A percentile compares a stretch with the other conserved stretches of the same genome.
These are phyloP conservation scores for Candolleomyces efflorescens DNA, from an alignment of 768 basidiomycete genomes.

Conservation along the genomic window DNA sequence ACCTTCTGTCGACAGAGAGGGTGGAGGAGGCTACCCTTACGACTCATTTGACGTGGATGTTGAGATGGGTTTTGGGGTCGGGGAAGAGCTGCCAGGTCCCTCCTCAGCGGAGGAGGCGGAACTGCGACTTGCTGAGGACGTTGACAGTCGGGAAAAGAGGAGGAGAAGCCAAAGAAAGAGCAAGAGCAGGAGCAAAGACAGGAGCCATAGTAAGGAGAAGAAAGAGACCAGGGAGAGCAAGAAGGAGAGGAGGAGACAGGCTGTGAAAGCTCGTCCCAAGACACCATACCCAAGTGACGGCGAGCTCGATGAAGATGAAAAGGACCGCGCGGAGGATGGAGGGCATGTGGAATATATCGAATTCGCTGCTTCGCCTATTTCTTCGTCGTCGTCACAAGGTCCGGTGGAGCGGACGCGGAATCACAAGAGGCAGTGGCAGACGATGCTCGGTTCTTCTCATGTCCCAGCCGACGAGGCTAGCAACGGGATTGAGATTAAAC, in stretches of 20 bases:
- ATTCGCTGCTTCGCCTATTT: no score
- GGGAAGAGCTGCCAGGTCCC: not conserved
- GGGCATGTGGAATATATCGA: not conserved
- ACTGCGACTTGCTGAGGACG: no score
- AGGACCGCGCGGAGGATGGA: not conserved
- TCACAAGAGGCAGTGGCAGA: constrained; percentile 7
- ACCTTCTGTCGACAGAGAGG: not conserved
- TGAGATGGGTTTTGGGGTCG: not conserved
- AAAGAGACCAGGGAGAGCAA: not conserved
- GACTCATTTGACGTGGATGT: not conserved
- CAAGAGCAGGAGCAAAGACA: not conserved
- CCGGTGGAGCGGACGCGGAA: not conserved
- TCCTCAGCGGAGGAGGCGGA: not conserved
- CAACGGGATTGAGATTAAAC: not conserved
- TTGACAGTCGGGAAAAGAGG: no score
- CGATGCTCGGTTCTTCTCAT: not conserved
- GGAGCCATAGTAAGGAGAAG: not conserved
- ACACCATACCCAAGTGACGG: not conserved
- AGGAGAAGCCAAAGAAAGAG: no score
- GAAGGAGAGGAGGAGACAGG: not conserved
- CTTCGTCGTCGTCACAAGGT: not conserved
- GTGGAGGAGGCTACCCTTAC: not conserved
- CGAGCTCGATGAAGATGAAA: not conserved
- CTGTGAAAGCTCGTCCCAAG: not conserved
- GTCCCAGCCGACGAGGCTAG: not conserved